phyloP scores from a whole-genome alignment of 257 asterid genomes.

The Pogostemon cablin region DNA sequence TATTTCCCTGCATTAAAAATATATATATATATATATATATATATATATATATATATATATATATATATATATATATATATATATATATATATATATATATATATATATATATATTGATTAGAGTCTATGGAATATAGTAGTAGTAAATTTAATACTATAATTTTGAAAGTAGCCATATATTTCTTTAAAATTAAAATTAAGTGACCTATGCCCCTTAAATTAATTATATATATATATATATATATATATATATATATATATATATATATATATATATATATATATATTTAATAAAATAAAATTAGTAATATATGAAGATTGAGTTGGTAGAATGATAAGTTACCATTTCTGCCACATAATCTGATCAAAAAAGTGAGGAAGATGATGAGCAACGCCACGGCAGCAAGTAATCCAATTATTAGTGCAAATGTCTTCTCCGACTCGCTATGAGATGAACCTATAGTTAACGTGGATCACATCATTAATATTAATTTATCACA shows the following conservation, averaged over 20 bases:
- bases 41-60: no score
- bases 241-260: slow-evolving; percentile 8
- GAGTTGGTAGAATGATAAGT: not conserved
- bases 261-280: slow-evolving; percentile 12
- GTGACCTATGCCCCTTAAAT: no score
- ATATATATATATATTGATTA: no score
- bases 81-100: no score
- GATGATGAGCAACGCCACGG: slow-evolving; percentile 61
- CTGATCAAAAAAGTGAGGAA: slow-evolving; percentile 68
- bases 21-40: no score
- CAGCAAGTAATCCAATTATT: slow-evolving; percentile 73
- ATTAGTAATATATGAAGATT: not conserved
- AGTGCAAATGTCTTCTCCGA: slow-evolving; percentile 81
- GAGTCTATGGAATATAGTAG: no score
- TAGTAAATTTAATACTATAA: no score
- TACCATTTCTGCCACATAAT: slow-evolving; percentile 58
- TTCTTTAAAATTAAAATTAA: no score
- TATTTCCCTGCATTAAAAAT: slow-evolving; percentile 66
- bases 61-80: no score
- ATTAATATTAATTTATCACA: not conserved
- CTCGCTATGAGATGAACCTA: slow-evolving; percentile 60
- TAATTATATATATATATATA: slow-evolving; percentile 6
- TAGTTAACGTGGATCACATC: not conserved
- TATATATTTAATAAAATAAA: not conserved
- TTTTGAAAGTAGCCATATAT: no score